Base-by-base conservation (phyloP, 2,329 filamentous ascomycete genomes). In the Apiospora rasikravindrae region DNA sequence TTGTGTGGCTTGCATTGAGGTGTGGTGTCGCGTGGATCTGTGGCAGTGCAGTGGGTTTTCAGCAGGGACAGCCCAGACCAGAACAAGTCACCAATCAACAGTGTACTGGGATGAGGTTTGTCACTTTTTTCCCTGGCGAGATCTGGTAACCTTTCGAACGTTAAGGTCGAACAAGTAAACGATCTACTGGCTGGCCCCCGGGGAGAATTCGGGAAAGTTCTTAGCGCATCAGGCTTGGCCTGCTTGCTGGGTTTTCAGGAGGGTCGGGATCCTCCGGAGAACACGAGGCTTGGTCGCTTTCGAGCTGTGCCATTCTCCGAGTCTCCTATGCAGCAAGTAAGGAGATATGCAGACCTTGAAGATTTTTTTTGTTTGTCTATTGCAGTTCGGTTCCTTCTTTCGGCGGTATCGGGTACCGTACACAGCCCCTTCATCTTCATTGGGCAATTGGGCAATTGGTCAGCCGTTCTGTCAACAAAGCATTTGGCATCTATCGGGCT, bases 401-500 rank as follows among this genome's bases (percentile, higher is more conserved):
- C 57, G 29, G 40, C 22, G 57, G 33, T 1, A 37, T 33, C 16
- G 14, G 10, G 47, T 24, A 49, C 13, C 47, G 49, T 40, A 40
- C 57, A n/a, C 57, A 40, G 33, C 57, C 57, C 22, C 57, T 37
- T 37, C 33, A 10, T 64, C 57, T n/a, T n/a, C 22, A 49, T 49
- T 49, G 51, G 51, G 51, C 26, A 53, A 33, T 53, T 53, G 53
- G 53, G 53, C 53, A 37, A 61, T 61, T 61, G 53, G 53, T 40
- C 53, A 61, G 53, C 53, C 26, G 53, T 33, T 14, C 53, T 64
- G 33, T 64, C 57, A 64, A 64, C 57, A 29, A 64, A 64, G 33
- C 57, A n/a, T 64, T 10, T 40, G 33, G 4, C 57, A 40, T 64
- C 19, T 40, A 40, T 61, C 53, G 57, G 57, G 33, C 57, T n/a